These are phyloP conservation scores for Didymella keratinophila DNA, from an alignment of 2,329 filamentous ascomycete species.

Conservation along the genomic window DNA sequence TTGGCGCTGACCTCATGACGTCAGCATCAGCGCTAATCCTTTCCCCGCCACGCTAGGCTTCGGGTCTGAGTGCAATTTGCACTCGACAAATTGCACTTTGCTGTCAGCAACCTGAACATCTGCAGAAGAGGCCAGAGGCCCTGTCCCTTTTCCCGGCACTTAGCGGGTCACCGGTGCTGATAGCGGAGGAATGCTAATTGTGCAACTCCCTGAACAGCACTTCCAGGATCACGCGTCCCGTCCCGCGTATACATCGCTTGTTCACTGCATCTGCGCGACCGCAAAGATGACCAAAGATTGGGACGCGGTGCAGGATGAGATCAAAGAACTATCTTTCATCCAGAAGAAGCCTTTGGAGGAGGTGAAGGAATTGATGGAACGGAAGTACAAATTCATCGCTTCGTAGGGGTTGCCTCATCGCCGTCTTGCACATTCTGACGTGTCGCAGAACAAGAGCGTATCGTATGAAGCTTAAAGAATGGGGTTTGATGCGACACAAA, in stretches of 20 bases:
- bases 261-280: background rate
- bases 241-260: background rate
- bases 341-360: constrained; percentile 46
- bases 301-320: constrained; percentile 39
- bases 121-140: background rate
- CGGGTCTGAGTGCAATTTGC: too few relatives aligned
- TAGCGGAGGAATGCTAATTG: background rate
- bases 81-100: constrained; percentile 6
- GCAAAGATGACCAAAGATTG: constrained; percentile 46
- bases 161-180: background rate
- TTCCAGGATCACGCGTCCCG: background rate
- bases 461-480: constrained; percentile 50
- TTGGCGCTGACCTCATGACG: background rate
- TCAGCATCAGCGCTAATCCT: background rate
- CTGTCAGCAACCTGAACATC: background rate
- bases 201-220: background rate
- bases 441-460: constrained; percentile 44
- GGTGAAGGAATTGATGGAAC: constrained; percentile 46
- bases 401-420: constrained; percentile 34
- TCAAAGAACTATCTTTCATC: constrained; percentile 44
- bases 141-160: background rate
- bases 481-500: constrained; percentile 41
- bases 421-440: constrained; percentile 8
- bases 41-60: background rate
- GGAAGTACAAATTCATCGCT: constrained; percentile 42